Evolutionary conservation across 257 asterid genomes (phyloP).

Genomic region (Coffea eugenioides): DNA sequence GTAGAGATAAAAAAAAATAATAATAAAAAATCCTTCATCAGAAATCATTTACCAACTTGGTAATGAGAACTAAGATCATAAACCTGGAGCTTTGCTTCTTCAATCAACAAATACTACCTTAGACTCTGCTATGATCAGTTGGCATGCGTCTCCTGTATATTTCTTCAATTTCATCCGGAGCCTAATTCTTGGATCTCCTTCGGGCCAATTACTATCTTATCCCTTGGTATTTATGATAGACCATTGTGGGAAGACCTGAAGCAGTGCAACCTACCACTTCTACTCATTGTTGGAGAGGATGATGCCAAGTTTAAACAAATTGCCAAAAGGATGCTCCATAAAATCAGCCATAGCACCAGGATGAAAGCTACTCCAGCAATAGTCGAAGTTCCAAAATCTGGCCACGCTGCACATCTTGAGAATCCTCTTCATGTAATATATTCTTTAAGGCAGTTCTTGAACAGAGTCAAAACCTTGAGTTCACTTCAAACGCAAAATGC

Average conservation of each 20-base stretch:
- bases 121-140: no score
- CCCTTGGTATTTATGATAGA: slow-evolving; percentile 31
- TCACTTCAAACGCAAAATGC: no score
- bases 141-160: no score
- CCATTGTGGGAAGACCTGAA: slow-evolving; percentile 89
- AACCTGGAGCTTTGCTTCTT: no score
- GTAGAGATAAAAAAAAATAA: no score
- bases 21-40: background rate
- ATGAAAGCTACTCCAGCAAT: slow-evolving; percentile 32
- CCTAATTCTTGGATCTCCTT: no score
- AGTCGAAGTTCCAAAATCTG: slow-evolving; percentile 62
- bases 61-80: no score
- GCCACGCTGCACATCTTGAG: slow-evolving; percentile 94
- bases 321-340: background rate
- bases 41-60: no score
- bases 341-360: no score
- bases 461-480: slow-evolving; percentile 12
- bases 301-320: background rate
- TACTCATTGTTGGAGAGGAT: slow-evolving; percentile 50
- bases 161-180: no score
- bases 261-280: slow-evolving; percentile 61
- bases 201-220: background rate
- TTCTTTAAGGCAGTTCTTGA: slow-evolving; percentile 59
- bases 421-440: slow-evolving; percentile 77
- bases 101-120: no score